phyloP scores from a whole-genome alignment of 106 monocot genomes.

The Ottelia alismoides region DNA sequence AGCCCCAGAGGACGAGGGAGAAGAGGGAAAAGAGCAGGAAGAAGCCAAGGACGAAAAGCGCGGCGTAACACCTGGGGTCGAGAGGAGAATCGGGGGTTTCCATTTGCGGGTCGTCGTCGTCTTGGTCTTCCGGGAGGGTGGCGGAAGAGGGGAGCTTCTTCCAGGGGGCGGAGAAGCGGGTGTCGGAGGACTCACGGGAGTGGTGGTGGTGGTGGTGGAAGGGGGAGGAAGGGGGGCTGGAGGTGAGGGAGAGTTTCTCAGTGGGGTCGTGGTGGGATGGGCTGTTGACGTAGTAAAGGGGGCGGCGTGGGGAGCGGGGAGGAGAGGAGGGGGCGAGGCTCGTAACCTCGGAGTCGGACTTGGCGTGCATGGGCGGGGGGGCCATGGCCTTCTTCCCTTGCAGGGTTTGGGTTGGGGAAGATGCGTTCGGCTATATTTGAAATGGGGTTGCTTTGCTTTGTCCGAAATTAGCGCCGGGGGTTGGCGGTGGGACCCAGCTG shows the following conservation, averaged over 20 bases:
- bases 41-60: slow-evolving; percentile 41
- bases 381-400: too few species aligned
- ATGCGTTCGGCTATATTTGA: too few species aligned
- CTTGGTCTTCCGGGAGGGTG: background rate
- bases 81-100: background rate
- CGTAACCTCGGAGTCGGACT: slow-evolving; percentile 88
- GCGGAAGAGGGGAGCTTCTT: slow-evolving; percentile 17
- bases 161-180: slow-evolving; percentile 62
- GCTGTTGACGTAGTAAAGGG: slow-evolving; percentile 76
- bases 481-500: too few species aligned
- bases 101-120: slow-evolving; percentile 13
- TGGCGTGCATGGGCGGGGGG: too few species aligned
- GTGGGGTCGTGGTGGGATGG: slow-evolving; percentile 37
- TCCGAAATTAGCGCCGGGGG: too few species aligned
- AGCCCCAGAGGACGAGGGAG: slow-evolving; percentile 74
- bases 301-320: slow-evolving; percentile 70
- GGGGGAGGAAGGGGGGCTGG: slow-evolving; percentile 43
- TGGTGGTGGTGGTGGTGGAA: slow-evolving; percentile 58
- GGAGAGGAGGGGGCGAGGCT: slow-evolving; percentile 87
- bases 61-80: slow-evolving; percentile 37
- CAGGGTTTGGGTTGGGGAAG: too few species aligned
- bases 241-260: slow-evolving; percentile 44
- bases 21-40: slow-evolving; percentile 56
- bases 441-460: too few species aligned
- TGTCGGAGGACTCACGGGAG: slow-evolving; percentile 70